Percentiles rank a stretch among this genome's conserved stretches.
Evolutionary conservation across 495 filamentous ascomycete species (phyloP).

Genomic region (Hypomontagnella monticulosa): DNA sequence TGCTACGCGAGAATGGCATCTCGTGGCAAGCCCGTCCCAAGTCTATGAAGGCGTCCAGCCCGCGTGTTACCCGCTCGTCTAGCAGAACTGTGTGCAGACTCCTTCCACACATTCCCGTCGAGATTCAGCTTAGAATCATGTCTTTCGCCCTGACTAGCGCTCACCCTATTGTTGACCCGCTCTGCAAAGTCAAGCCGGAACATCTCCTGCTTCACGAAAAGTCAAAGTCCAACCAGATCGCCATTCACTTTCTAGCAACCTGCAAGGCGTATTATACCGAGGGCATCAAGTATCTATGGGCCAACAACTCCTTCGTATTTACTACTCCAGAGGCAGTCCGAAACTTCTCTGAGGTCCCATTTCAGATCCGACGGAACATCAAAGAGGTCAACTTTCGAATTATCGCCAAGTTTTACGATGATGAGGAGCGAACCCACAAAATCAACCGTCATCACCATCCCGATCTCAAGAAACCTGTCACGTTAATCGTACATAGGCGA

Average conservation of each 20-base stretch:
- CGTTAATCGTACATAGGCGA: constrained; percentile 45
- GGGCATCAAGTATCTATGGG: constrained; percentile 53
- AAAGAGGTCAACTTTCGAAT: constrained; percentile 55
- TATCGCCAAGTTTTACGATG: constrained; percentile 59
- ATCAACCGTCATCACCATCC: constrained; percentile 41
- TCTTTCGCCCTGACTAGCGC: constrained; percentile 54
- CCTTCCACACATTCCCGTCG: constrained; percentile 54
- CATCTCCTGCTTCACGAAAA: constrained; percentile 49
- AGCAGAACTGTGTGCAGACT: constrained; percentile 8
- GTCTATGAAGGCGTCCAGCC: constrained; percentile 8
- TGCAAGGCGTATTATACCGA: constrained; percentile 54
- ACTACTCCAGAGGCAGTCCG: constrained; percentile 53
- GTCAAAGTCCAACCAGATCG: constrained; percentile 47
- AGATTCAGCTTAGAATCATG: constrained; percentile 57
- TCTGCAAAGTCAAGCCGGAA: constrained; percentile 48
- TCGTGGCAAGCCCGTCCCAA: constrained; percentile 46
- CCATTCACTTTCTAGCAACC: constrained; percentile 55
- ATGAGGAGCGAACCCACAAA: constrained; percentile 48
- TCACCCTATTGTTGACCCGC: constrained; percentile 58
- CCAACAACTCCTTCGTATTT: constrained; percentile 59
- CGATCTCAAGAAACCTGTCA: constrained; percentile 44
- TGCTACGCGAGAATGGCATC: constrained; percentile 52
- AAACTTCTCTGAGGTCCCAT: constrained; percentile 50
- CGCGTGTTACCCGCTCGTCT: constrained; percentile 33
- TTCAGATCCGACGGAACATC: constrained; percentile 47